Base-by-base conservation (phyloP, 495 filamentous ascomycete species). In the Daldinia bambusicola region DNA sequence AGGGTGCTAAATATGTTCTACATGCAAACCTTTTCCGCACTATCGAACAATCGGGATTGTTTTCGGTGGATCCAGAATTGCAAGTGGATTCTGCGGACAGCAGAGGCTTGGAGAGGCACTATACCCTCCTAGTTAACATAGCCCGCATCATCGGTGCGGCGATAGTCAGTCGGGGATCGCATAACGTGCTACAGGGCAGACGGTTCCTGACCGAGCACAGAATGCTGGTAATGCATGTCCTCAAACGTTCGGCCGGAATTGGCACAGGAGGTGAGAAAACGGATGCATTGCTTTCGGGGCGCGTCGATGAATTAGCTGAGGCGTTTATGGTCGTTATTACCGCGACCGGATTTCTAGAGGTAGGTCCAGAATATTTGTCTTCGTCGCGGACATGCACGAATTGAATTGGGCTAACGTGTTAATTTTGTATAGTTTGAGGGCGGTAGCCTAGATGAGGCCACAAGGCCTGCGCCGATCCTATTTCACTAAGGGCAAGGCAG, bases 11-110 rank as follows among this genome's bases (percentile, higher is more conserved):
- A 36, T 88, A 91, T 59, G 88, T 98, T 38, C 83, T 97, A 13
- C 93, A 93, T 63, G 89, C 92, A 18, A 94, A 95, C 58, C 86
- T 99, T n/a, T 96, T 99, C 83, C 86, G 89, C 59, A 85, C 92
- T 0, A 84, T 97, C 26, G 90, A 90, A 20, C 86, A 90, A 26
- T 95, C 93, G 3, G 85, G 87, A 9, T 83, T 97, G 12, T 98
- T 98, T 77, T 86, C 89, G n/a, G 89, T 90, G 22, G 95, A 99
- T 79, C 95, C 96, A 5, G 95, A 99, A 78, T 88, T 98, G 64
- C 93, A 94, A 30, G 76, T 75, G 43, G 64, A 78, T 41, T 63
- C 76, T n/a, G 55, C 66, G 32, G 89, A 92, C 69, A 86, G 89
- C 10, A 83, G 86, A 60, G 90, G 93, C 4, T 81, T 97, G 4